phyloP scores from a whole-genome alignment of 371 early-diverging fungal species.

The Coemansia sp. region DNA sequence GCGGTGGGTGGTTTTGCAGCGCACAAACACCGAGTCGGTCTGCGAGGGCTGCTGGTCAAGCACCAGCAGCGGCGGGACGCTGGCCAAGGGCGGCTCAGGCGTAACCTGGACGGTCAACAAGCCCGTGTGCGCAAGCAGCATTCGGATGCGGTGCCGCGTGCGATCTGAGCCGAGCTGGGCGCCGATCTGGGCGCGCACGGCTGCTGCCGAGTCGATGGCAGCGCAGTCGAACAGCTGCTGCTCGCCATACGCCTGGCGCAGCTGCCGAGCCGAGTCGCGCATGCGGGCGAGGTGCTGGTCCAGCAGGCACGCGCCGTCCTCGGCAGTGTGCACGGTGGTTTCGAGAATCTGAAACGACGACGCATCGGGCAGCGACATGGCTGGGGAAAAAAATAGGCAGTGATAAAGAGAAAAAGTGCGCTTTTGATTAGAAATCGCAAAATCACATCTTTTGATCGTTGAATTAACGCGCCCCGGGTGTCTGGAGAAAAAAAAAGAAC shows the following conservation, averaged over 20 bases:
- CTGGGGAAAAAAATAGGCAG: background rate
- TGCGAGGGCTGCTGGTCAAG: constrained; percentile 29
- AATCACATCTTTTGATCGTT: too few species aligned
- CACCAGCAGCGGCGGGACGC: constrained; percentile 9
- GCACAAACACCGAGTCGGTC: constrained; percentile 26
- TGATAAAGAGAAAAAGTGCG: background rate
- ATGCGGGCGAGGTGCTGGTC: constrained; percentile 16
- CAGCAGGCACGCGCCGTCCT: constrained; percentile 14
- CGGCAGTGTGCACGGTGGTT: constrained; percentile 19
- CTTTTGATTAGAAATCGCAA: background rate
- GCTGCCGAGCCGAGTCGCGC: constrained; percentile 13
- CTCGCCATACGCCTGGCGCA: background rate
- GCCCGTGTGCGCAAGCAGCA: constrained; percentile 20
- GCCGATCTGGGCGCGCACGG: background rate
- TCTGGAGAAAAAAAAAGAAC: too few species aligned
- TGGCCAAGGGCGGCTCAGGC: constrained; percentile 1
- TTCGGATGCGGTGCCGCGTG: constrained; percentile 21
- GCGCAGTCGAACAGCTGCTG: background rate
- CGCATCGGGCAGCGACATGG: constrained; percentile 11
- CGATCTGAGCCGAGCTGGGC: background rate
- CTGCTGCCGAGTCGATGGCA: background rate
- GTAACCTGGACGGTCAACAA: constrained; percentile 20
- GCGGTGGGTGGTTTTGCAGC: constrained; percentile 42
- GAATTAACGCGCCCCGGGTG: too few species aligned
- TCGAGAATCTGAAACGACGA: constrained; percentile 32